Evolutionary conservation across 1,284 basidiomycete genomes (phyloP).

Genomic region (Leccinum huronense): DNA sequence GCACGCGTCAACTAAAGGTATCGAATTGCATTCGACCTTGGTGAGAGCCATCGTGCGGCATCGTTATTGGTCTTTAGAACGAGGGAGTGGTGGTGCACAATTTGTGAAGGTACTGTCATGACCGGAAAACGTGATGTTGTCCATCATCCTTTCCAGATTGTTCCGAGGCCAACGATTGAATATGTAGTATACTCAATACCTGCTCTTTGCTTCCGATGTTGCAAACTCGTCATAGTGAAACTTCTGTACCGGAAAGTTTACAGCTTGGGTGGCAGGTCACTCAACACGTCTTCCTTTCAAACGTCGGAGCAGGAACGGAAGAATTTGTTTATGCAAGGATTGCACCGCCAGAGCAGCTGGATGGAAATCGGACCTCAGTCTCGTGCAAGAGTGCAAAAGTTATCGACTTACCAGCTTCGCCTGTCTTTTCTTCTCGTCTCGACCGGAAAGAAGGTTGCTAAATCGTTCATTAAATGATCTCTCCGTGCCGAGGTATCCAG

Average conservation of each 20-base stretch:
- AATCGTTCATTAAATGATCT: slow-evolving; percentile 95
- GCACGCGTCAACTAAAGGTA: slow-evolving; percentile 76
- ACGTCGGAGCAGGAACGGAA: slow-evolving; percentile 96
- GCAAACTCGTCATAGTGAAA: slow-evolving; percentile 94
- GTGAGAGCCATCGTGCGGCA: slow-evolving; percentile 59
- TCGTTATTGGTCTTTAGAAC: slow-evolving; percentile 72
- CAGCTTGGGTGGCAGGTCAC: slow-evolving; percentile 97
- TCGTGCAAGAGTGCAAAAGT: slow-evolving; percentile 2
- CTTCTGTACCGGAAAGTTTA: slow-evolving; percentile 93
- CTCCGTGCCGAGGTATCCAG: slow-evolving; percentile 95
- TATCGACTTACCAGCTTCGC: slow-evolving; percentile 79
- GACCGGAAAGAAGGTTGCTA: slow-evolving; percentile 91
- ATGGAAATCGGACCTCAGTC: slow-evolving; percentile 11
- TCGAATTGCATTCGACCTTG: slow-evolving; percentile 49
- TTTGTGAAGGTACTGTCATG: slow-evolving; percentile 95
- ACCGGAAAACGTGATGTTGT: slow-evolving; percentile 92
- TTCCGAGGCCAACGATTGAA: slow-evolving; percentile 47
- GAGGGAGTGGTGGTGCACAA: slow-evolving; percentile 93
- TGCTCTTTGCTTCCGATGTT: slow-evolving; percentile 67
- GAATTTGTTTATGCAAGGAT: slow-evolving; percentile 96
- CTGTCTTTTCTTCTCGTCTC: slow-evolving; percentile 93
- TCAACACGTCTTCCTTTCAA: slow-evolving; percentile 95
- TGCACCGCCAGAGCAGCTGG: slow-evolving; percentile 90
- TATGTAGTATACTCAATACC: slow-evolving; percentile 50
- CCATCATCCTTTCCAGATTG: slow-evolving; percentile 43